phyloP scores from a whole-genome alignment of 805 yeast species.

The Cyberlindnera xishuangbannaensis region DNA sequence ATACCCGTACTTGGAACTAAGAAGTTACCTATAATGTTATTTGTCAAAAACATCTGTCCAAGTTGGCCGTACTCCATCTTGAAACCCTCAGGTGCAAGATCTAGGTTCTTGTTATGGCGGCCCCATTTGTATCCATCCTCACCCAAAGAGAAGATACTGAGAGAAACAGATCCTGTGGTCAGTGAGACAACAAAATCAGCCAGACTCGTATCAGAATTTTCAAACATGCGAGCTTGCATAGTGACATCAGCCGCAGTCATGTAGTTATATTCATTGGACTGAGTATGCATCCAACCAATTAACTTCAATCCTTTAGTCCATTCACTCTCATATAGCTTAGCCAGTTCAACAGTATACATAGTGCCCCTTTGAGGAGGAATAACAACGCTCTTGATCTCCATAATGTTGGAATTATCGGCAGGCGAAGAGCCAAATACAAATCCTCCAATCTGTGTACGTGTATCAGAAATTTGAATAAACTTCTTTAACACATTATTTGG shows the following conservation, averaged over 20 bases:
- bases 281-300: constrained; percentile 94
- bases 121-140: constrained; percentile 82
- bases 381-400: constrained; percentile 71
- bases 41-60: constrained; percentile 70
- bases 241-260: constrained; percentile 70
- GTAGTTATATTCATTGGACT: constrained; percentile 54
- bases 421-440: constrained; percentile 78
- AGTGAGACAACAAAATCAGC: constrained; percentile 63
- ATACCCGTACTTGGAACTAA: constrained; percentile 76
- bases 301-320: constrained; percentile 59
- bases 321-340: constrained; percentile 38
- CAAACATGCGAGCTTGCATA: constrained; percentile 40
- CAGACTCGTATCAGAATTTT: constrained; percentile 31
- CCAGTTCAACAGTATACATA: constrained; percentile 41
- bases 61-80: constrained; percentile 50
- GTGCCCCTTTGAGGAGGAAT: constrained; percentile 87
- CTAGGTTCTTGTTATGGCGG: constrained; percentile 45
- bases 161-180: constrained; percentile 78
- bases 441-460: constrained; percentile 78
- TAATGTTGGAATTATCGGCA: constrained; percentile 59
- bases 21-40: constrained; percentile 72
- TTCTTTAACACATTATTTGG: constrained; percentile 77
- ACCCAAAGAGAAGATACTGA: constrained; percentile 58
- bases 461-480: constrained; percentile 75
- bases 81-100: constrained; percentile 60